Conservation (phyloP, 306 rosid species). For the Cotoneaster glaucophyllus region DNA sequence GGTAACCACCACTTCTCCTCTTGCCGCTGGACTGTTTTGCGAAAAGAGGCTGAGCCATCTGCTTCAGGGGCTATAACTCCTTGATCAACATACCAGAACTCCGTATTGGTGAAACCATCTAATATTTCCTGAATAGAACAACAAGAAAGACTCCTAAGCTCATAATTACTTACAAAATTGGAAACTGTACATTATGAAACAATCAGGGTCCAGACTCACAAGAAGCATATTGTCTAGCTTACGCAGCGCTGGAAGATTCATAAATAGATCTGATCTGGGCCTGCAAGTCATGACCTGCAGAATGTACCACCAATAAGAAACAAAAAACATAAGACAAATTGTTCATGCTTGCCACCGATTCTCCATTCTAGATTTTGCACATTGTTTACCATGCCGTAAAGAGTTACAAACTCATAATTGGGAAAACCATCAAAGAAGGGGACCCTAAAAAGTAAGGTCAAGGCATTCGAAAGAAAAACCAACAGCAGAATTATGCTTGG, state of each 20-base stretch:
- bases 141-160: neutral
- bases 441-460: neutral
- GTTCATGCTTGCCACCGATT: neutral
- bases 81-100: slow-evolving; percentile 97
- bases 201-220: slow-evolving; percentile 19
- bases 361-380: neutral
- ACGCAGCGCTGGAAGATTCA: slow-evolving; percentile 48
- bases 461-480: neutral
- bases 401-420: neutral
- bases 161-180: neutral
- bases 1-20: slow-evolving; percentile 99
- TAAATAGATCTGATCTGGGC: slow-evolving; percentile 46
- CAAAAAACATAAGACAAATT: neutral
- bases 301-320: slow-evolving; percentile 5
- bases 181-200: neutral
- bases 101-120: slow-evolving; percentile 54
- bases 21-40: slow-evolving; percentile 65
- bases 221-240: slow-evolving; percentile 54
- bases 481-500: neutral
- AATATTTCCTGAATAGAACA: slow-evolving; percentile 53
- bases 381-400: neutral
- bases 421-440: neutral
- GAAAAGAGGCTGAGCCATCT: slow-evolving; percentile 77
- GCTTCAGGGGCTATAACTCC: slow-evolving; percentile 67
- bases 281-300: slow-evolving; percentile 58